Conservation (phyloP, 768 basidiomycete genomes). For the Tephrocybe sp. region DNA sequence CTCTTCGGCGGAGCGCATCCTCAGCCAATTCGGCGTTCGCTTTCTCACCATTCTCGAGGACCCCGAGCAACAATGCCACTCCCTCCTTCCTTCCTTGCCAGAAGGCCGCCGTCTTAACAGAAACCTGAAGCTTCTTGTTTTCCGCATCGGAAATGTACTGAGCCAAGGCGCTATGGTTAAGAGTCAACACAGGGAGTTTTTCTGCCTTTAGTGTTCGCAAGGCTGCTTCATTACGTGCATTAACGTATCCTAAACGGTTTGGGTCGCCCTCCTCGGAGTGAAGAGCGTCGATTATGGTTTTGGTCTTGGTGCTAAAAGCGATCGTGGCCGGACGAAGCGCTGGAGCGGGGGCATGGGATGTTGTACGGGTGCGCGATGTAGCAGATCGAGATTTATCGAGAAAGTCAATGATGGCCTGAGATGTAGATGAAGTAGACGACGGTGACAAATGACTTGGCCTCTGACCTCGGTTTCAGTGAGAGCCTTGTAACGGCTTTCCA, state of each 20-base stretch:
- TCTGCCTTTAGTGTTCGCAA: conserved; percentile 46
- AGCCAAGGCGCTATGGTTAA: conserved; percentile 48
- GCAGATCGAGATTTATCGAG: conserved; percentile 79
- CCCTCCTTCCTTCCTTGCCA: conserved; percentile 57
- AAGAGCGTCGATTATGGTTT: conserved; percentile 51
- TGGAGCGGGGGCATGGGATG: conserved; percentile 72
- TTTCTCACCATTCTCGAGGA: conserved; percentile 45
- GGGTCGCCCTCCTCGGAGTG: conserved; percentile 67
- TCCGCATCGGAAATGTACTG: conserved; percentile 52
- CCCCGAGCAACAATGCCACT: conserved; percentile 40
- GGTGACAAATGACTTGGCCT: background rate
- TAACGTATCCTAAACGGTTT: conserved; percentile 52
- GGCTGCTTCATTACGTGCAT: conserved; percentile 55
- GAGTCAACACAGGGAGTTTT: conserved; percentile 39
- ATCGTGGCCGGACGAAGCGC: conserved; percentile 78
- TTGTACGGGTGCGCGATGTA: conserved; percentile 65
- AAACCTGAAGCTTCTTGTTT: conserved; percentile 44
- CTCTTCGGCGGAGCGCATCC: conserved; percentile 36
- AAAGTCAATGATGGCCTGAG: conserved; percentile 72
- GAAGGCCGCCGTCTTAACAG: conserved; percentile 58
- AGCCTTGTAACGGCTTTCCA: conserved; percentile 79
- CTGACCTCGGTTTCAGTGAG: conserved; percentile 70
- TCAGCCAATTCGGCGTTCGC: conserved; percentile 35
- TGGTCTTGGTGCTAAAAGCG: conserved; percentile 54
- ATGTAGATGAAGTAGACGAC: conserved; percentile 5